A percentile compares a stretch with the other conserved stretches of the same genome.
These are phyloP conservation scores for Boletellus emodensis DNA, from an alignment of 768 basidiomycete species.

Conservation along the genomic window DNA sequence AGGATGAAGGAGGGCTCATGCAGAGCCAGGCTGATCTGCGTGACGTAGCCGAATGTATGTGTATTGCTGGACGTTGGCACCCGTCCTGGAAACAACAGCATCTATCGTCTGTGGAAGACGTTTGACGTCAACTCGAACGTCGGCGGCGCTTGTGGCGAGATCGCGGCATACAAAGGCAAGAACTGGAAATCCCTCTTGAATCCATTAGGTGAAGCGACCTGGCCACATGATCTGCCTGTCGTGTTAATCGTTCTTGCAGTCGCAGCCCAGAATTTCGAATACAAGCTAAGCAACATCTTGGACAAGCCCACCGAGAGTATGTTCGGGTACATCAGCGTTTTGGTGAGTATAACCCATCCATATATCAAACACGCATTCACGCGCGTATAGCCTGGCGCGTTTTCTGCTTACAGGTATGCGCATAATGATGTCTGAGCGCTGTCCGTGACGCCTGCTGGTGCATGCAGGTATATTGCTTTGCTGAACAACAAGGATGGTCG, in stretches of 20 bases:
- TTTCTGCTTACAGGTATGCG: constrained; percentile 76
- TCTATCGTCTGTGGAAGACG: constrained; percentile 95
- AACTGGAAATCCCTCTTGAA: constrained; percentile 80
- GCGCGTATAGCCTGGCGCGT: constrained; percentile 74
- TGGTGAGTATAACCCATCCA: constrained; percentile 43
- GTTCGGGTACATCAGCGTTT: constrained; percentile 95
- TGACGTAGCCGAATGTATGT: constrained; percentile 77
- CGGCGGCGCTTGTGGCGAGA: constrained; percentile 96
- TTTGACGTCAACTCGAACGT: constrained; percentile 91
- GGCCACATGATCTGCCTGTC: not conserved
- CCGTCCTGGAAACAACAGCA: constrained; percentile 78
- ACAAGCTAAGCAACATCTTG: constrained; percentile 86
- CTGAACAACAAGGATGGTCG: constrained; percentile 78
- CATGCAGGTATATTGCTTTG: constrained; percentile 71
- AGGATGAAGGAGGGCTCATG: not conserved
- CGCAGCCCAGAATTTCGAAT: constrained; percentile 95
- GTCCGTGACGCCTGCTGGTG: constrained; percentile 1
- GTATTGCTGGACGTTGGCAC: constrained; percentile 94
- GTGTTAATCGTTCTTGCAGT: constrained; percentile 39
- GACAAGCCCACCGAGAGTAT: constrained; percentile 87
- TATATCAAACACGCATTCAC: constrained; percentile 9
- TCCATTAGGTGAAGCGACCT: constrained; percentile 60
- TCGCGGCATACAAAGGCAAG: constrained; percentile 87
- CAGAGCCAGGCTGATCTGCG: not conserved
- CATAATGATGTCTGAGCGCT: not conserved